Base-by-base conservation (phyloP, 1,284 basidiomycete species). In the Tilletia caries region DNA sequence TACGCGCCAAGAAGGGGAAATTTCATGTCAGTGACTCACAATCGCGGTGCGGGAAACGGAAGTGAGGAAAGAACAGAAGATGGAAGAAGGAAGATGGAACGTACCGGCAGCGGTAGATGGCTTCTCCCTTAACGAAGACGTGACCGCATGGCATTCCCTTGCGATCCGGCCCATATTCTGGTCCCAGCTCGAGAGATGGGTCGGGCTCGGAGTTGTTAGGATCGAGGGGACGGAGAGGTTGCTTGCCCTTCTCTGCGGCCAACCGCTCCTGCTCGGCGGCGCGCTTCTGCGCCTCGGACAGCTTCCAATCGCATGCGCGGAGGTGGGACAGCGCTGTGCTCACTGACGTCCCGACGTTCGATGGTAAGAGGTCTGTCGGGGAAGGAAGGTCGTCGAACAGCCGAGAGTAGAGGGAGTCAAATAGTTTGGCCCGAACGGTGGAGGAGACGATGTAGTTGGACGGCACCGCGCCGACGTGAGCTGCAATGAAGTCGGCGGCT, bases 71-170 rank as follows among this genome's bases (percentile, higher is more conserved):
- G 5, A 58, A n/a, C 18, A 67, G 68, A 44, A 52, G 52, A 37
- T 18, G 27, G 44, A 18, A 34, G 15, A 32, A 10, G 44, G 32
- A 64, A 23, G 29, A 46, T 34, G 25, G 20, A 8, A 73, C 72
- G 72, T 54, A 73, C 72, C 73, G 69, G 67, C 82, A 83, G 52
- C 82, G 80, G 68, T 82, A 83, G 68, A 83, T 78, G 33, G 82
- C 80, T 69, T 83, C 82, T 44, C 82, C 82, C 65, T 82, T 81
- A 58, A 77, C 73, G 72, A 83, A 83, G 43, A 83, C 78, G 66
- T 83, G 82, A 1, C 82, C 82, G 66, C 81, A 83, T 3, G 80
- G 74, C 80, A 80, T 82, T 15, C 80, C 81, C 66, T 75, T 68
- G 4, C 80, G 73, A 13, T 79, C 73, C 43, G 73, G 74, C 6